phyloP scores from a whole-genome alignment of 371 early-diverging fungal species.

The Apophysomyces elegans region DNA sequence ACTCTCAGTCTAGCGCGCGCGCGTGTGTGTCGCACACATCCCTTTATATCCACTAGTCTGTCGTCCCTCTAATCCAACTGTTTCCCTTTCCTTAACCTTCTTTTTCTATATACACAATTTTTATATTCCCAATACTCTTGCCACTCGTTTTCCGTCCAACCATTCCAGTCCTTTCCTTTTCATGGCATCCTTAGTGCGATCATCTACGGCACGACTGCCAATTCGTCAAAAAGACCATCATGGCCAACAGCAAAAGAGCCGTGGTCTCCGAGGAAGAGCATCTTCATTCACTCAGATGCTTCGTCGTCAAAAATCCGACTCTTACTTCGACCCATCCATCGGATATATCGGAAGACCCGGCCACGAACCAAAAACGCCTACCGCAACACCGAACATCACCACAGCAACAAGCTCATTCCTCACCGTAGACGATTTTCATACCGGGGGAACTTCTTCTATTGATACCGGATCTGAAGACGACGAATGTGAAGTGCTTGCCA shows the following conservation, averaged over 20 bases:
- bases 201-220: constrained; percentile 9
- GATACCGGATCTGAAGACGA: constrained; percentile 6
- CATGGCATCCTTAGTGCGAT: constrained; percentile 7
- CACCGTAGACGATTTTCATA: not conserved
- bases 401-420: constrained; percentile 9
- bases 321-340: constrained; percentile 11
- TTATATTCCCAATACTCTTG: not conserved
- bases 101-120: not conserved
- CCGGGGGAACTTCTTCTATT: constrained; percentile 2
- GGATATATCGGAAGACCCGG: constrained; percentile 17
- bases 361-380: constrained; percentile 12
- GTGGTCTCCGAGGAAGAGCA: constrained; percentile 7
- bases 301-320: constrained; percentile 21
- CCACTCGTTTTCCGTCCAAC: not conserved
- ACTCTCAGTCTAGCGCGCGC: too few relatives aligned
- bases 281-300: constrained; percentile 14
- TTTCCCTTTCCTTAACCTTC: not conserved
- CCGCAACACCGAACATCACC: constrained; percentile 9
- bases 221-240: constrained; percentile 2
- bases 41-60: not conserved
- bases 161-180: constrained; percentile 9
- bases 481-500: not conserved
- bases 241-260: not conserved
- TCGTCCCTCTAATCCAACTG: not conserved
- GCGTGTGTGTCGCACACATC: not conserved